Percentiles rank a stretch among this genome's conserved stretches.
Evolutionary conservation across 1,284 basidiomycete species (phyloP).

Genomic region (Rhodotorula sp.): DNA sequence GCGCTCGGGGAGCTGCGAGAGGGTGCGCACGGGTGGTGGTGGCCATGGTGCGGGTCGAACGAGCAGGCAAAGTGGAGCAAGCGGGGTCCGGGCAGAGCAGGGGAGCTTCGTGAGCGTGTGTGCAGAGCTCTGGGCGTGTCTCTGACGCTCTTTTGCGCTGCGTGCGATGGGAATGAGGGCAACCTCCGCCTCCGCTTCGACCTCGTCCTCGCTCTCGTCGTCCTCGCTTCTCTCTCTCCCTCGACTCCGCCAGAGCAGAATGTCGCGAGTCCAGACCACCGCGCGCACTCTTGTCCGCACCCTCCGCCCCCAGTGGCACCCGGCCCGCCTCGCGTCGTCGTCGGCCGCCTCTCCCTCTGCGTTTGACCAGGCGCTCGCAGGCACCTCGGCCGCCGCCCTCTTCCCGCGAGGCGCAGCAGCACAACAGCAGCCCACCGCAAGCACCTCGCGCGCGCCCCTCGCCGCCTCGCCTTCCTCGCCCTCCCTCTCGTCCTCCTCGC

Average conservation of each 20-base stretch:
- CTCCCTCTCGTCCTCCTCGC: neutral
- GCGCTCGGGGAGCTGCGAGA: neutral
- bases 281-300: neutral
- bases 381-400: neutral
- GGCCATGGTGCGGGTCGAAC: neutral
- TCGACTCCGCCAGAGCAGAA: neutral
- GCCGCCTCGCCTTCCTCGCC: conserved; percentile 15
- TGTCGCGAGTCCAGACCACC: neutral
- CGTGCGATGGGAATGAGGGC: neutral
- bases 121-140: neutral
- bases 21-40: neutral
- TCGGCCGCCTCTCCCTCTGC: neutral
- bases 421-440: neutral
- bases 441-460: neutral
- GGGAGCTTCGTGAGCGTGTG: neutral
- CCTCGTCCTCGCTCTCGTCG: neutral
- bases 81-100: too few relatives aligned
- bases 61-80: neutral
- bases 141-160: too few relatives aligned
- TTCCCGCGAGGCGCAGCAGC: neutral
- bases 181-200: neutral
- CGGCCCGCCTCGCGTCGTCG: neutral
- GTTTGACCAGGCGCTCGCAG: neutral
- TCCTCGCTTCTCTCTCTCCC: neutral
- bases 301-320: neutral